phyloP scores from a whole-genome alignment of 2,329 filamentous ascomycete genomes.

The Fusarium pininemorale region DNA sequence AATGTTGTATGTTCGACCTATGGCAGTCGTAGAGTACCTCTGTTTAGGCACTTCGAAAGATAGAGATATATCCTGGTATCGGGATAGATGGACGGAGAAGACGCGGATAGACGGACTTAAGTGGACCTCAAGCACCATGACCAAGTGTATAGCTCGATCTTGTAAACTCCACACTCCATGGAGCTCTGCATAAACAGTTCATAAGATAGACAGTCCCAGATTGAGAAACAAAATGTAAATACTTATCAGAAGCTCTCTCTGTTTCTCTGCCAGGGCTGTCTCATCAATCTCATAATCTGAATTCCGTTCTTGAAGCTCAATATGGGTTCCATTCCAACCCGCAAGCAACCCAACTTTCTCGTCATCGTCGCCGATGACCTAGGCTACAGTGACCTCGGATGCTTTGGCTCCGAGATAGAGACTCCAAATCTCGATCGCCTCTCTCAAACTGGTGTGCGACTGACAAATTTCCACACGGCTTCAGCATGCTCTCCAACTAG shows the following conservation, averaged over 20 bases:
- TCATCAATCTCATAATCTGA: not conserved
- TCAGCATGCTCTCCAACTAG: slow-evolving; percentile 67
- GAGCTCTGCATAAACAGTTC: not conserved
- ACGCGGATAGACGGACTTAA: not conserved
- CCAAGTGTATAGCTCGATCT: not conserved
- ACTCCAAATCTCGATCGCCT: slow-evolving; percentile 65
- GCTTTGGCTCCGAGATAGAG: slow-evolving; percentile 64
- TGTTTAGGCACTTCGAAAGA: not conserved
- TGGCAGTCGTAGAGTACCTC: too few relatives aligned
- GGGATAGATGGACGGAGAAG: not conserved
- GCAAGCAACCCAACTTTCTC: slow-evolving; percentile 39
- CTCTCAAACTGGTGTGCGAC: slow-evolving; percentile 57
- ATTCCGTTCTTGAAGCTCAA: not conserved
- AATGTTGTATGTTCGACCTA: not conserved
- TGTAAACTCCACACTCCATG: not conserved
- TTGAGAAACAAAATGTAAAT: not conserved
- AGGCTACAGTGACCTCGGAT: slow-evolving; percentile 40
- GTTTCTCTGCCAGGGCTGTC: not conserved
- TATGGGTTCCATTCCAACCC: slow-evolving; percentile 47
- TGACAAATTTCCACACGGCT: slow-evolving; percentile 68
- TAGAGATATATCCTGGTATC: not conserved
- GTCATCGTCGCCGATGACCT: slow-evolving; percentile 44
- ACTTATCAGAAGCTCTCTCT: not conserved
- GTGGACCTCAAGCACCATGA: not conserved
- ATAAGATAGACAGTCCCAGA: not conserved